Evolutionary conservation across 2,329 filamentous ascomycete species (phyloP).

Genomic region (Paradendryphiella salina): DNA sequence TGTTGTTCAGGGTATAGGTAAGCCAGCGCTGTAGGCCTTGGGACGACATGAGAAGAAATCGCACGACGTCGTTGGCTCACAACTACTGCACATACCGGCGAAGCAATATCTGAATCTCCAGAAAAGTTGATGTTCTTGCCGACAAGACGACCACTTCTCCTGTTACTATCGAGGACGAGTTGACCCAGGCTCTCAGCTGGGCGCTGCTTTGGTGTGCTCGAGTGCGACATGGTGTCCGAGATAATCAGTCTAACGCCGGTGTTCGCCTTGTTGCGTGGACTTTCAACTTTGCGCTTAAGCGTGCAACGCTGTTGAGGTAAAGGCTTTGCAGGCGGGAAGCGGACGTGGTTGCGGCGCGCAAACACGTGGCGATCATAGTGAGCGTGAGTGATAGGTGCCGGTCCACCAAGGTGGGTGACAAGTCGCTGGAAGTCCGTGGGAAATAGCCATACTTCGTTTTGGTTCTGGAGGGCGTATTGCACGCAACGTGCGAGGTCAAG

Average conservation of each 20-base stretch:
- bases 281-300: background rate
- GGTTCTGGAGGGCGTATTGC: slow-evolving; percentile 24
- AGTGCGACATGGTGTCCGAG: background rate
- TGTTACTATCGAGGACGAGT: slow-evolving; percentile 1
- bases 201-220: slow-evolving; percentile 3
- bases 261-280: background rate
- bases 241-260: background rate
- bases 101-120: slow-evolving; percentile 8
- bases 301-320: background rate
- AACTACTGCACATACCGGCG: slow-evolving; percentile 3
- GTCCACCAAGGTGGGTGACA: slow-evolving; percentile 26
- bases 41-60: too few species aligned
- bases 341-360: slow-evolving; percentile 15
- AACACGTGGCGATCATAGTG: slow-evolving; percentile 27
- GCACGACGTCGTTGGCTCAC: background rate
- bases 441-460: slow-evolving; percentile 31
- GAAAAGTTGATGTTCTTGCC: slow-evolving; percentile 11
- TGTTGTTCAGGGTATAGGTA: background rate
- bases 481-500: slow-evolving; percentile 37
- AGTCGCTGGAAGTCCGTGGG: slow-evolving; percentile 28
- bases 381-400: slow-evolving; percentile 13
- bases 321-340: background rate
- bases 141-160: slow-evolving; percentile 15
- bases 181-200: slow-evolving; percentile 1
- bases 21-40: background rate